Evolutionary conservation across 2,329 filamentous ascomycete species (phyloP).

Genomic region (Helotiales sp.): DNA sequence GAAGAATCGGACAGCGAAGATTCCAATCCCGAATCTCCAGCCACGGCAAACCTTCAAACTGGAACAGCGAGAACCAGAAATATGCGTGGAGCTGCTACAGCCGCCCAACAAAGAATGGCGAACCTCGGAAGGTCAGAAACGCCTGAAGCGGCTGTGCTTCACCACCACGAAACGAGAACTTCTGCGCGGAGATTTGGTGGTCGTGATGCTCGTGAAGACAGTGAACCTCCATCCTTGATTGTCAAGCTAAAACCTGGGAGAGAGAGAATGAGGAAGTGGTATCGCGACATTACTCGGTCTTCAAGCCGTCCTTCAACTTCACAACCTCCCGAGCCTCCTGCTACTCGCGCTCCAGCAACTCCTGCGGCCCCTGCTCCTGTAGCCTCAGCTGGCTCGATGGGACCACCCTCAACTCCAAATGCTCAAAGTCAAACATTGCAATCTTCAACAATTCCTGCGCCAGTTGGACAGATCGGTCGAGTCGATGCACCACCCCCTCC

Average conservation of each 20-base stretch:
- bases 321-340: slow-evolving; percentile 50
- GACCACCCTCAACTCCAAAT: slow-evolving; percentile 51
- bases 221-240: slow-evolving; percentile 67
- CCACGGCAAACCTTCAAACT: slow-evolving; percentile 67
- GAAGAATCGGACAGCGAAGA: slow-evolving; percentile 94
- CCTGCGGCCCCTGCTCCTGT: slow-evolving; percentile 44
- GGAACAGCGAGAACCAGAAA: slow-evolving; percentile 86
- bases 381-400: slow-evolving; percentile 59
- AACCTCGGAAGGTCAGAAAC: slow-evolving; percentile 85
- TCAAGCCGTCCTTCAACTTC: slow-evolving; percentile 47
- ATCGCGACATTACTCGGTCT: slow-evolving; percentile 58
- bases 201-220: slow-evolving; percentile 77
- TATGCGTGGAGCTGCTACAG: slow-evolving; percentile 86
- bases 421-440: slow-evolving; percentile 38
- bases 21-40: slow-evolving; percentile 84
- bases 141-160: slow-evolving; percentile 73
- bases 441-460: slow-evolving; percentile 44
- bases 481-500: slow-evolving; percentile 69
- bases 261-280: slow-evolving; percentile 71
- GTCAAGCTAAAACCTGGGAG: slow-evolving; percentile 77
- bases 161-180: slow-evolving; percentile 75
- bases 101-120: slow-evolving; percentile 86
- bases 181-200: slow-evolving; percentile 63
- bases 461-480: slow-evolving; percentile 65
- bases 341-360: slow-evolving; percentile 45